phyloP scores from a whole-genome alignment of 2,329 filamentous ascomycete genomes.

The Trichophyton equinum region DNA sequence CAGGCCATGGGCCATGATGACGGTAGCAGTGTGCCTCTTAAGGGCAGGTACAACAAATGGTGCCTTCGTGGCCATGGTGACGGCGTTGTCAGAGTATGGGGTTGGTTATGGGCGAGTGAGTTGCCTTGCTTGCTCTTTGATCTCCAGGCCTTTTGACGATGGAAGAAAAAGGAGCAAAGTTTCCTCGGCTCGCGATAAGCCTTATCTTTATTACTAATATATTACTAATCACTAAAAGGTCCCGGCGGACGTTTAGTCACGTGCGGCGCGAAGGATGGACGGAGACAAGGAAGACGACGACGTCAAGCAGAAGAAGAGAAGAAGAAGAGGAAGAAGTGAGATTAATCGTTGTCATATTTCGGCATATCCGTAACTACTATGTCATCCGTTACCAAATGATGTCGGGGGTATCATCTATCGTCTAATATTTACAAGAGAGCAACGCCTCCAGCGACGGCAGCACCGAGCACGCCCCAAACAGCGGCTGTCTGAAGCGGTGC shows the following conservation, averaged over 20 bases:
- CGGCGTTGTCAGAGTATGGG: too few species aligned
- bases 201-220: not conserved
- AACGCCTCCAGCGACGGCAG: constrained; percentile 22
- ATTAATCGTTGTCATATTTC: not conserved
- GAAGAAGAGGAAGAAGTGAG: not conserved
- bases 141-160: not conserved
- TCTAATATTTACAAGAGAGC: constrained; percentile 19
- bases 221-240: not conserved
- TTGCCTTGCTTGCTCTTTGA: not conserved
- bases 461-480: constrained; percentile 28
- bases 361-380: not conserved
- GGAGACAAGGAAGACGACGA: not conserved
- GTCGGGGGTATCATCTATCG: not conserved
- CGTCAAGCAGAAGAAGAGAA: too few species aligned
- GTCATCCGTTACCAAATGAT: not conserved
- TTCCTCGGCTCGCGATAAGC: not conserved
- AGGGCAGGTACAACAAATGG: constrained; percentile 66
- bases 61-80: constrained; percentile 17
- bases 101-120: not conserved
- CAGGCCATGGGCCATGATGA: constrained; percentile 87
- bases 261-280: not conserved
- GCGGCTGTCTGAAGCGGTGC: constrained; percentile 23
- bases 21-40: constrained; percentile 77
- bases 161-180: not conserved
- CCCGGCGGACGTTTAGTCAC: not conserved